Evolutionary conservation across 176 grass and related monocot species (phyloP).

Genomic region (Thalia dealbata): DNA sequence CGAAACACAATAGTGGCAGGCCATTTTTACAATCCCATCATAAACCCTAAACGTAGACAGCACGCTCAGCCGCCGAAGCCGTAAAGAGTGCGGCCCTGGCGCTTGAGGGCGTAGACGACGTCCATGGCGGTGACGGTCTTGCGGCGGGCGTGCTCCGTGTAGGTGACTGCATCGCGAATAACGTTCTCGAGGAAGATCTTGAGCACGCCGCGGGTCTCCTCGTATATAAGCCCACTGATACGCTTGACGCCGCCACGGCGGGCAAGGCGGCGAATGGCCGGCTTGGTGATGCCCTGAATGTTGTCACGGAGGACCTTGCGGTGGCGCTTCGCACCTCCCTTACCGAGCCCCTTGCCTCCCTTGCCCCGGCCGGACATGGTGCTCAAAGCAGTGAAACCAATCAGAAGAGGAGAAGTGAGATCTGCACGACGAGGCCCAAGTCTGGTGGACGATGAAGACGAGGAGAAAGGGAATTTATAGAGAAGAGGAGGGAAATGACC

Average conservation of each 20-base stretch:
- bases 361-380: conserved; percentile 3
- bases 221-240: conserved; percentile 84
- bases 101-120: conserved; percentile 89
- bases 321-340: conserved; percentile 13
- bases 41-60: no score
- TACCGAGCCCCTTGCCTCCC: conserved; percentile 10
- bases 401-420: background rate
- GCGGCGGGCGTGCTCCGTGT: conserved; percentile 83
- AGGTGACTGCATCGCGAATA: conserved; percentile 91
- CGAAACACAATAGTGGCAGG: no score
- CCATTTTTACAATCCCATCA: no score
- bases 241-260: conserved; percentile 48
- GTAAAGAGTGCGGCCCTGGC: conserved; percentile 88
- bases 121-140: conserved; percentile 99
- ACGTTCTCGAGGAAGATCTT: conserved; percentile 99
- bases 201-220: conserved; percentile 89
- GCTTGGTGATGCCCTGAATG: conserved; percentile 43
- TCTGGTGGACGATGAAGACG: background rate
- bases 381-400: background rate
- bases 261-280: conserved; percentile 32
- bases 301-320: conserved; percentile 36
- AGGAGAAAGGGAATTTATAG: background rate
- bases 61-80: conserved; percentile 50
- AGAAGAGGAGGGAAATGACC: background rate
- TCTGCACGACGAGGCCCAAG: background rate